phyloP scores from a whole-genome alignment of 805 yeast genomes.

The Kuraishia ogatae region DNA sequence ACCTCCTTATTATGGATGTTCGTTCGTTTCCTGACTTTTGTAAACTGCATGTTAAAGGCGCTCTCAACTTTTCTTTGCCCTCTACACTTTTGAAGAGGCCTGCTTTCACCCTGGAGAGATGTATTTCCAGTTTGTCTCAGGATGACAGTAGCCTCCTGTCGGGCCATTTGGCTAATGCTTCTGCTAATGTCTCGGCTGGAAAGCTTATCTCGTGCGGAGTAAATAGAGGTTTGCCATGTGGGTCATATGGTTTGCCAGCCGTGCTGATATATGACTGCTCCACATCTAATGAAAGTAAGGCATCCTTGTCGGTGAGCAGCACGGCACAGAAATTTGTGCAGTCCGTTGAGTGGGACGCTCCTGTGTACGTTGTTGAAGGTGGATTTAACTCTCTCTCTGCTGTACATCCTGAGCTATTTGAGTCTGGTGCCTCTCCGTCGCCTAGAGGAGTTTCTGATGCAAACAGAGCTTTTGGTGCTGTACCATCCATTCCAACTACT shows the following conservation, averaged over 20 bases:
- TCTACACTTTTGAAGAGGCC: slow-evolving; percentile 78
- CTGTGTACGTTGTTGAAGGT: slow-evolving; percentile 31
- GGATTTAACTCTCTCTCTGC: slow-evolving; percentile 30
- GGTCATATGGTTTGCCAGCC: slow-evolving; percentile 25
- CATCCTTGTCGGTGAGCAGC: slow-evolving; percentile 33
- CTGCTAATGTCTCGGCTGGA: neutral
- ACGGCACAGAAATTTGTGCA: slow-evolving; percentile 39
- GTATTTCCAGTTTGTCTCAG: slow-evolving; percentile 50
- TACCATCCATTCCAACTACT: neutral
- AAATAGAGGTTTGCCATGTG: slow-evolving; percentile 12
- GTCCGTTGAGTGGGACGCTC: slow-evolving; percentile 27
- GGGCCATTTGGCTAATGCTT: slow-evolving; percentile 21
- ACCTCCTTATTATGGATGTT: slow-evolving; percentile 57
- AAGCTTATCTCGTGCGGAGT: neutral
- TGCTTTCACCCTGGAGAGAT: slow-evolving; percentile 56
- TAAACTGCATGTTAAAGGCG: slow-evolving; percentile 42
- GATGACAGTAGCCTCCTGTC: slow-evolving; percentile 38
- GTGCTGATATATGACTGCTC: slow-evolving; percentile 45
- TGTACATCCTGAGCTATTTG: slow-evolving; percentile 17
- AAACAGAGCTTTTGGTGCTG: neutral
- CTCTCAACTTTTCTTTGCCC: slow-evolving; percentile 79
- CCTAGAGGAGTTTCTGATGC: neutral
- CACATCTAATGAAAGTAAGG: slow-evolving; percentile 18
- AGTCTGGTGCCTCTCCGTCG: slow-evolving; percentile 13
- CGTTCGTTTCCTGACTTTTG: slow-evolving; percentile 74